These are phyloP conservation scores for Starmerella scarabaei DNA, from an alignment of 805 yeast species.

Conservation along the genomic window DNA sequence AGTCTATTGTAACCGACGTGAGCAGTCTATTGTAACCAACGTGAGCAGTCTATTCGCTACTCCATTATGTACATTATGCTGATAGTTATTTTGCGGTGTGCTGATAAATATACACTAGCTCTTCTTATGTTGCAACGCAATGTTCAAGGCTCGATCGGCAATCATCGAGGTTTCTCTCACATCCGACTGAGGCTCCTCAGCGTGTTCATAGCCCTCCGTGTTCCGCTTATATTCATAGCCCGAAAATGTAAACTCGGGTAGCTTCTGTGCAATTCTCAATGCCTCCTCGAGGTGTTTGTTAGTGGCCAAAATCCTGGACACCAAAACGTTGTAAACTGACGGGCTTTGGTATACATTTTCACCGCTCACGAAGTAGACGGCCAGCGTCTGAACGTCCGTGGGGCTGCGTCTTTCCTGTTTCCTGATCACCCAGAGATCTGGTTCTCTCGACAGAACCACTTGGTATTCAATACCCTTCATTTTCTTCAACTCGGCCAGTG, in stretches of 20 bases:
- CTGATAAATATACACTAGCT: no score
- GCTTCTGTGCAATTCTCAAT: constrained; percentile 33
- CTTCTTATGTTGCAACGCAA: no score
- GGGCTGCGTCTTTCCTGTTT: constrained; percentile 53
- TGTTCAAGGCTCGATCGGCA: no score
- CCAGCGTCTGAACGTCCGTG: constrained; percentile 39
- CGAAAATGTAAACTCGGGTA: constrained; percentile 47
- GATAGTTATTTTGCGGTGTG: no score
- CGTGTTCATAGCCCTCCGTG: no score
- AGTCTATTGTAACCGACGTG: no score
- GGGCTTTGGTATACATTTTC: constrained; percentile 92
- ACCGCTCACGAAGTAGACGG: constrained; percentile 80
- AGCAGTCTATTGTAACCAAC: no score
- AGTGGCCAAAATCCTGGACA: constrained; percentile 52
- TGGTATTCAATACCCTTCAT: constrained; percentile 82
- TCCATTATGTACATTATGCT: no score
- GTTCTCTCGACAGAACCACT: constrained; percentile 62
- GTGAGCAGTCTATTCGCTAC: no score
- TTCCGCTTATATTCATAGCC: constrained; percentile 39
- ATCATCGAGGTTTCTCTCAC: no score
- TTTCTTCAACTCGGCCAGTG: constrained; percentile 49
- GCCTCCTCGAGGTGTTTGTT: constrained; percentile 36
- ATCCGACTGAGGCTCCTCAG: no score
- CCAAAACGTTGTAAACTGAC: constrained; percentile 51
- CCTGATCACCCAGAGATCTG: constrained; percentile 83